Percentiles rank a stretch among this genome's conserved stretches.
Evolutionary conservation across 129 eudicot species (phyloP).

Genomic region (Helianthus tuberosus): DNA sequence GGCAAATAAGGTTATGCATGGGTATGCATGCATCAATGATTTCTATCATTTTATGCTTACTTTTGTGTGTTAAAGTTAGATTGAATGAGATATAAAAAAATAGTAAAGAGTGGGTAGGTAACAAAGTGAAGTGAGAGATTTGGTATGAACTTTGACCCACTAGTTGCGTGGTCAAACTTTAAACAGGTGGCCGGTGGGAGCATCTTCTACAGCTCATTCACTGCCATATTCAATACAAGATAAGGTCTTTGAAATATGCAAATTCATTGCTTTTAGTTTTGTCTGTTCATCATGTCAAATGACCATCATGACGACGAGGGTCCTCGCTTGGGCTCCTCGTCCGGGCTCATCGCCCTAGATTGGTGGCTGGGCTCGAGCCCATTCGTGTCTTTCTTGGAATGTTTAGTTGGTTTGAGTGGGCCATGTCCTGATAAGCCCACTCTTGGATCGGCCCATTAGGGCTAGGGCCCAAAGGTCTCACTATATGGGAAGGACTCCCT

Average conservation of each 20-base stretch:
- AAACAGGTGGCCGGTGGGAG: conserved; percentile 29
- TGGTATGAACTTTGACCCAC: conserved; percentile 38
- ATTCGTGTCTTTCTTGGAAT: too few relatives aligned
- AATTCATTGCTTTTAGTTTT: conserved; percentile 9
- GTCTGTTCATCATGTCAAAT: conserved; percentile 28
- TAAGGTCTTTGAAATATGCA: conserved; percentile 31
- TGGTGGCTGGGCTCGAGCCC: too few relatives aligned
- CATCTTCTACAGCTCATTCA: conserved; percentile 57
- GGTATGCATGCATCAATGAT: conserved; percentile 16
- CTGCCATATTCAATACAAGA: conserved; percentile 39
- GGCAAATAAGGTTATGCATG: not conserved
- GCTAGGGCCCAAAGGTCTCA: too few relatives aligned
- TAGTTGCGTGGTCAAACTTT: conserved; percentile 44
- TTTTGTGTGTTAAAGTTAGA: conserved; percentile 21
- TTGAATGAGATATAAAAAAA: conserved; percentile 16
- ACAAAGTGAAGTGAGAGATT: conserved; percentile 19
- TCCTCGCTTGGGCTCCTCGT: too few relatives aligned
- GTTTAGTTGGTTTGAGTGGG: too few relatives aligned
- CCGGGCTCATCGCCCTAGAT: too few relatives aligned
- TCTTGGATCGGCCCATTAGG: too few relatives aligned
- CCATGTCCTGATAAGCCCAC: too few relatives aligned
- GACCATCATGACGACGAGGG: too few relatives aligned
- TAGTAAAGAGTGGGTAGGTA: conserved; percentile 5
- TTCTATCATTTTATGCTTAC: conserved; percentile 8
- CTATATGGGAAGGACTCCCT: too few relatives aligned